Evolutionary conservation across 1,284 basidiomycete genomes (phyloP), one percentile per base, ranked within the genome.

Genomic region (Boletus nobilissimus): DNA sequence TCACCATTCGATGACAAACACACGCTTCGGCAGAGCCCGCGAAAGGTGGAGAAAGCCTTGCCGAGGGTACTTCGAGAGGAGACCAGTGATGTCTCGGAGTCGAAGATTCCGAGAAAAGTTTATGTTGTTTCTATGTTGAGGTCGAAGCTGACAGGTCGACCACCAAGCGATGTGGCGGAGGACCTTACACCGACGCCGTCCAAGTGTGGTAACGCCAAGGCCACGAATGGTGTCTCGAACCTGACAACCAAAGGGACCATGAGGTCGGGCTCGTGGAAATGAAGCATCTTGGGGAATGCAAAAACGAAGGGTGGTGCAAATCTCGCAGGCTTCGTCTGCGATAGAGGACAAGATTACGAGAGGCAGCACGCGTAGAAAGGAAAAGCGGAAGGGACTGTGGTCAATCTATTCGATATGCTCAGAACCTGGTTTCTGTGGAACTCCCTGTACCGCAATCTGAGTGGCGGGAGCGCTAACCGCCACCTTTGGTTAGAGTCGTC

Each of bases 211-310:
- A 70, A 46, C 54, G 38, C 40, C 69, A 84, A 84, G 48, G 72
- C 51, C 18, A 60, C 63, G 19, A 74, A 66, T 13, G 46, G 51
- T n/a, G 48, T 46, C 10, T 68, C 71, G 22, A 72, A 78, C 4
- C 64, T 72, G 36, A 36, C 66, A 18, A 64, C 68, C 62, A 85
- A 84, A 68, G 82, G 80, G 36, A 81, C 75, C 51, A 81, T 83
- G 78, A 80, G 84, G 32, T 81, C 77, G 69, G 76, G 77, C 5
- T 84, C 83, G 64, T 84, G 81, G 81, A 85, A 85, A 54, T 82
- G 81, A 19, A 77, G 77, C 60, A 82, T 81, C 73, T 26, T 76
- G 66, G 76, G 76, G 67, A 85, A 79, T 36, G 67, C 38, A 4
- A 84, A 69, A 73, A 72, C 68, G 14, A 84, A 69, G 64, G 69